Conservation (phyloP, 306 rosid genomes). For the Geum urbanum region DNA sequence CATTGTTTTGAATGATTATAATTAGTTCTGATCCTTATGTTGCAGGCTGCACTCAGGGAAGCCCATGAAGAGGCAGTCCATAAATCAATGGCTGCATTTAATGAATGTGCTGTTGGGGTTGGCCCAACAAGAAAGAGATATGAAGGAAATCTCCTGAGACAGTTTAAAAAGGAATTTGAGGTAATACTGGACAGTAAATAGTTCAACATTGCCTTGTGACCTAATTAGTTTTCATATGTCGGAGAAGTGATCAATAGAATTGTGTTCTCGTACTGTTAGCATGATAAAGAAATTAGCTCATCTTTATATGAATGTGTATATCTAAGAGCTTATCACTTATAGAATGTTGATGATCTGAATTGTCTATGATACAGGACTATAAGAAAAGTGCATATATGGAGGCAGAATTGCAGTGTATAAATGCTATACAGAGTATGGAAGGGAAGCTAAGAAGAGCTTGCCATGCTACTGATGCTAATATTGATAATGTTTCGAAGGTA, state of each 20-base stretch:
- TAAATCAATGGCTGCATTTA: constrained; percentile 65
- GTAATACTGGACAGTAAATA: constrained; percentile 30
- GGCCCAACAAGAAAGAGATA: constrained; percentile 83
- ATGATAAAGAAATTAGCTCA: background rate
- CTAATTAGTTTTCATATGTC: background rate
- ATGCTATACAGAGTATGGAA: constrained; percentile 83
- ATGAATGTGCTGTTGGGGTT: constrained; percentile 75
- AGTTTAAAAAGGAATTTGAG: constrained; percentile 76
- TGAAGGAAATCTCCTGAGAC: constrained; percentile 65
- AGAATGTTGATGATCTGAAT: constrained; percentile 23
- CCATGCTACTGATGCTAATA: constrained; percentile 70
- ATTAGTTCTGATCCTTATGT: constrained; percentile 27
- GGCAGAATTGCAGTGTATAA: constrained; percentile 80
- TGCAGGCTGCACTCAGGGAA: constrained; percentile 79
- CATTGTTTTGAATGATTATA: constrained; percentile 18
- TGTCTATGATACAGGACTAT: constrained; percentile 60
- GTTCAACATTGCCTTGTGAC: background rate
- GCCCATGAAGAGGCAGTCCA: constrained; percentile 85
- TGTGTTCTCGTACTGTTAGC: background rate
- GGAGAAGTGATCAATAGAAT: too few species aligned
- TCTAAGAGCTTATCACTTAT: background rate
- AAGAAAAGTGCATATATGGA: constrained; percentile 75
- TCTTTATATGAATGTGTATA: background rate
- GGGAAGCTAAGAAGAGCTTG: constrained; percentile 86
- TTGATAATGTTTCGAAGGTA: constrained; percentile 79